A percentile compares a stretch with the other conserved stretches of the same genome.
phyloP scores from a whole-genome alignment of 345 rosid species.

The Lepidium aucheri region DNA sequence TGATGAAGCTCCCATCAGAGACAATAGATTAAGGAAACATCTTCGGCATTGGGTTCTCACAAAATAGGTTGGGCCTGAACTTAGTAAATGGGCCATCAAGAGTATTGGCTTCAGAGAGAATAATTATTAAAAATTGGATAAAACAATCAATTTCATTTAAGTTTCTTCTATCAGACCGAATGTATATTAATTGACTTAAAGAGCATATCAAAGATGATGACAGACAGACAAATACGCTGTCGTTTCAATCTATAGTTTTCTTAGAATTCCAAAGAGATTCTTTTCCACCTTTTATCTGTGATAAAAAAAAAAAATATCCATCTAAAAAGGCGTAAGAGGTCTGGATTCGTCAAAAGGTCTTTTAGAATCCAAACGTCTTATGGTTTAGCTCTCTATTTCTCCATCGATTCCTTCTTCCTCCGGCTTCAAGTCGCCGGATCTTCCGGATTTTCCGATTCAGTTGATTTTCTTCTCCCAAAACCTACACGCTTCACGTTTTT shows the following conservation, averaged over 20 bases:
- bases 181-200: background rate
- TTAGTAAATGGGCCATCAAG: slow-evolving; percentile 6
- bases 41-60: background rate
- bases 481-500: background rate
- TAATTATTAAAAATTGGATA: background rate
- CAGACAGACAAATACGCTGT: slow-evolving; percentile 11
- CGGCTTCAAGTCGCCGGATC: slow-evolving; percentile 33
- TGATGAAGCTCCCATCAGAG: no score
- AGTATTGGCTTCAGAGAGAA: background rate
- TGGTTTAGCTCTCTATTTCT: slow-evolving; percentile 21
- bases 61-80: background rate
- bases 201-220: slow-evolving; percentile 27
- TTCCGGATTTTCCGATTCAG: slow-evolving; percentile 14
- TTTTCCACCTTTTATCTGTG: background rate
- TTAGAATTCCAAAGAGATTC: slow-evolving; percentile 7
- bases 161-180: slow-evolving; percentile 14
- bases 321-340: slow-evolving; percentile 25
- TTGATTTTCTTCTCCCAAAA: background rate
- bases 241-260: slow-evolving; percentile 7
- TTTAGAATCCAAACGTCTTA: slow-evolving; percentile 12
- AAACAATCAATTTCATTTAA: background rate
- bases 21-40: no score
- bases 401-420: slow-evolving; percentile 14
- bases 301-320: background rate
- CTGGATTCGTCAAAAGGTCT: slow-evolving; percentile 27